Evolutionary conservation across 192 early-diverging fungal species (phyloP), one percentile per base, ranked within the genome.

Genomic region (Coemansia sp.): DNA sequence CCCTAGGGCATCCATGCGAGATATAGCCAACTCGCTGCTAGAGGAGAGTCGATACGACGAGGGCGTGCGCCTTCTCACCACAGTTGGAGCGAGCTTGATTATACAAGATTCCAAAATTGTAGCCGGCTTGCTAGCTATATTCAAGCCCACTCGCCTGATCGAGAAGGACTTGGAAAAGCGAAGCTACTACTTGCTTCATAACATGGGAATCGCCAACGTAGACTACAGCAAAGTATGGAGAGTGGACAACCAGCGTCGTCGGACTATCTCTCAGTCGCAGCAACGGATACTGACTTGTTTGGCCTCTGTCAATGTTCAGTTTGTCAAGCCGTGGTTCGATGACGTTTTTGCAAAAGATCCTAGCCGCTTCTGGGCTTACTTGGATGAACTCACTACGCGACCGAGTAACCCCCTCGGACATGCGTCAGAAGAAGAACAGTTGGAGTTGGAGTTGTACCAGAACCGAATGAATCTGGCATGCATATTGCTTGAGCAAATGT

Each of bases 11-110:
- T 77, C 80, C 1, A 17, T 77, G 55, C 59, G 72, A 31, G 73
- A 66, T n/a, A 65, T 83, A 12, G 48, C 69, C 29, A 64, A 59
- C 21, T 74, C 80, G 36, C 69, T 83, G 19, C 67, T 83, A 0
- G 80, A 83, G 25, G 80, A 75, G 27, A 66, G 59, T 7, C 75
- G 75, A 23, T 66, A 64, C 36, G 75, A 77, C 21, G 80, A 77
- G 12, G 72, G 75, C 11, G 32, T 77, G 1, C 80, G 75, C 5
- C 75, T 83, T n/a, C 69, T 83, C 2, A 51, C 45, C 0, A 63
- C 63, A 2, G 36, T 75, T 7, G 69, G 73, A 11, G 21, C 41
- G 1, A 46, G 21, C 4, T 25, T 34, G 23, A 59, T 83, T 12
- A 34, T 77, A 10, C 64, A 75, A 14, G 64, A 77, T 60, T 31